A percentile compares a stretch with the other conserved stretches of the same genome.
phyloP scores from a whole-genome alignment of 208 protist genomes.

The Trypanosoma boissoni region DNA sequence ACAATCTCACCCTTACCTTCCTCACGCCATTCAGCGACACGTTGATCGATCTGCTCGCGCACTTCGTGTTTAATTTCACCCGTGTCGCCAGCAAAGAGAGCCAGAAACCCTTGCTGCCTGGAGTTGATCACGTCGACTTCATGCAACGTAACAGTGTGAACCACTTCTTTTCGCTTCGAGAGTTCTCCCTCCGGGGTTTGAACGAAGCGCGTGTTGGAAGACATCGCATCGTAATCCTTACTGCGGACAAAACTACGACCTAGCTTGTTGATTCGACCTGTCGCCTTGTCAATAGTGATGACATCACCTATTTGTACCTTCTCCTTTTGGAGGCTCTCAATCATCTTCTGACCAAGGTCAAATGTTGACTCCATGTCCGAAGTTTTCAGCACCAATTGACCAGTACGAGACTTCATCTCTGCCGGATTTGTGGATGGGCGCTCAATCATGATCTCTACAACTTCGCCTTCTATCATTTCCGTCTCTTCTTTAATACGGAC shows the following conservation, averaged over 20 bases:
- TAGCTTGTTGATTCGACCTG: constrained; percentile 97
- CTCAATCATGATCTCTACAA: constrained; percentile 99
- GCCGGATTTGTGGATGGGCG: constrained; percentile 93
- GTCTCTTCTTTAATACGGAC: constrained; percentile 99
- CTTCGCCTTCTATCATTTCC: constrained; percentile 99
- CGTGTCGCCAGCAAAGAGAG: constrained; percentile 99
- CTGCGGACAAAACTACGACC: constrained; percentile 97
- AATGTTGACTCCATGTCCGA: constrained; percentile 99
- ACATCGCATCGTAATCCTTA: constrained; percentile 96
- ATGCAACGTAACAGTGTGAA: constrained; percentile 99
- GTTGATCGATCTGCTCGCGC: constrained; percentile 99
- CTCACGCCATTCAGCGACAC: constrained; percentile 99
- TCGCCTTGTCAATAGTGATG: constrained; percentile 99
- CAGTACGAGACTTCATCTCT: constrained; percentile 90
- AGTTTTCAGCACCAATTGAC: constrained; percentile 99
- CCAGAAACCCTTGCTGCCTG: constrained; percentile 98
- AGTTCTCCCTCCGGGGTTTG: constrained; percentile 99
- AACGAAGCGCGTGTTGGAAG: constrained; percentile 94
- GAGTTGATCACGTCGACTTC: constrained; percentile 99
- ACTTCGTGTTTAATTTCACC: constrained; percentile 99
- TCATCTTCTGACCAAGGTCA: constrained; percentile 99
- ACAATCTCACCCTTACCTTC: constrained; percentile 99
- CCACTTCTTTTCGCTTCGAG: constrained; percentile 99
- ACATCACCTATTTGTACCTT: constrained; percentile 99
- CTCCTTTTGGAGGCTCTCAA: constrained; percentile 99